phyloP scores from a whole-genome alignment of 441 rosid genomes.

The Manihot esculenta region DNA sequence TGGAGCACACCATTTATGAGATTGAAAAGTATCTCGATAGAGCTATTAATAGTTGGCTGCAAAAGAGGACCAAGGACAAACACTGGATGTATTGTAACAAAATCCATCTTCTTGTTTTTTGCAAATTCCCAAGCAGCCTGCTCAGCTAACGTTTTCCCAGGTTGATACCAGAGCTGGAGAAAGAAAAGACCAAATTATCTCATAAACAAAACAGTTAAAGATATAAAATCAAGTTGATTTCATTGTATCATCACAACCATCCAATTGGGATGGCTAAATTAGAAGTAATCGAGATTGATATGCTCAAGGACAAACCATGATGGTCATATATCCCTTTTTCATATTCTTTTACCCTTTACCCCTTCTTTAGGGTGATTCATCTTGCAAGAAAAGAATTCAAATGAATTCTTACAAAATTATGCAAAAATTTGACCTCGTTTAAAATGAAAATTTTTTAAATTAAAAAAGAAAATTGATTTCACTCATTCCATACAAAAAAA shows the following conservation, averaged over 20 bases:
- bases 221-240: no score
- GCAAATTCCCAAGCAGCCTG: slow-evolving; percentile 71
- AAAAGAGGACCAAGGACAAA: slow-evolving; percentile 64
- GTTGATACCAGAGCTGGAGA: slow-evolving; percentile 68
- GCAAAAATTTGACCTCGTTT: not conserved
- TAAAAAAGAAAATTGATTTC: no score
- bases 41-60: slow-evolving; percentile 47
- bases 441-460: no score
- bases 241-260: not conserved
- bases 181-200: no score
- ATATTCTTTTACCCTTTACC: no score
- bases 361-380: no score
- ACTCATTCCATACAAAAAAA: no score
- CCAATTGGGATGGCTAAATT: not conserved
- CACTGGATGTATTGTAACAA: slow-evolving; percentile 42
- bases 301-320: not conserved
- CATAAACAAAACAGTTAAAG: not conserved
- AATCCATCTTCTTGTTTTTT: slow-evolving; percentile 55
- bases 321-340: not conserved
- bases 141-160: slow-evolving; percentile 75
- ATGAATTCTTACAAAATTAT: no score
- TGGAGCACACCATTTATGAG: slow-evolving; percentile 40
- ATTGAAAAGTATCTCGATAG: slow-evolving; percentile 41
- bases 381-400: no score
- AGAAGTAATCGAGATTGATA: no score